Base-by-base conservation (phyloP, 208 protist genomes). In the Endotrypanum monterogeii region DNA sequence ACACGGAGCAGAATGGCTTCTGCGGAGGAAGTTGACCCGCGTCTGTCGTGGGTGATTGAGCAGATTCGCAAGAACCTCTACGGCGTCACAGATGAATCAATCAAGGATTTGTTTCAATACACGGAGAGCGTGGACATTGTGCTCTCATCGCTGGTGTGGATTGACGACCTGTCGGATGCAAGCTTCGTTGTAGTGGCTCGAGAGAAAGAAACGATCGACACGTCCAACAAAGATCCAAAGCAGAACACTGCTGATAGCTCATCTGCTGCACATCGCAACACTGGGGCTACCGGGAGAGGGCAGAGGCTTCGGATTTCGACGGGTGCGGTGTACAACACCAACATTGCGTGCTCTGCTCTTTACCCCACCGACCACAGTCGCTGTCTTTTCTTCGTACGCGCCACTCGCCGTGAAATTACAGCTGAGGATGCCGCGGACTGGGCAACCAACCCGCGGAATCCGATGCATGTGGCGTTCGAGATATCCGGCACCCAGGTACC, bases 271-370 rank as follows among this genome's bases (percentile, higher is more conserved):
- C 48, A 73, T 25, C 20, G 16, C 52, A 56, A 2, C 67, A 52
- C 25, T 70, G 61, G 52, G 23, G 52, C 63, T 32, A 25, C 51
- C 2, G 57, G 37, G 0, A 51, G 48, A 4, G 63, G 69, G 23
- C 87, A 84, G 74, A 87, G 85, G 73, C 80, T 97, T 25, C 81
- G 83, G 12, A 86, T 90, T 25, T 86, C 84, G 39, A 87, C 74
- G 23, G 83, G 82, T 14, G 80, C 88, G 18, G 83, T 97, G 83
- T 72, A 82, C 75, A 97, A 93, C 78, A 73, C 79, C 66, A 97
- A 97, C 73, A 92, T 97, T 63, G 94, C 93, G 25, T 89, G 88
- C 61, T 97, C 93, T 18, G 70, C 83, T 56, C 88, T 95, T 72
- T 85, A 86, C 62, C 63, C 90, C 3, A 72, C 74, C 6, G 93